phyloP scores from a whole-genome alignment of 1,139 yeast genomes.

The Martiniozyma asiatica region DNA sequence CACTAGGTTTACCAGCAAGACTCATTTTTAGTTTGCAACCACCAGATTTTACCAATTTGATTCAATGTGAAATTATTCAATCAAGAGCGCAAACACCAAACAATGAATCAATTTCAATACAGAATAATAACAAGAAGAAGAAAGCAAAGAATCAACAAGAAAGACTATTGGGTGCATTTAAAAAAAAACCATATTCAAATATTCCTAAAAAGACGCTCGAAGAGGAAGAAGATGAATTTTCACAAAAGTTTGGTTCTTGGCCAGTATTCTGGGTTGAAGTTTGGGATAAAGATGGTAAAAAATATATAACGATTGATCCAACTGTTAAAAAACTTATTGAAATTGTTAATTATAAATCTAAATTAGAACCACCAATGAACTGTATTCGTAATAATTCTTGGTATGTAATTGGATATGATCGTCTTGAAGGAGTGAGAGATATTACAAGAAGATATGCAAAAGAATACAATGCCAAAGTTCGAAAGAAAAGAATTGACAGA shows the following conservation, averaged over 20 bases:
- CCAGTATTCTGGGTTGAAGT: conserved; percentile 94
- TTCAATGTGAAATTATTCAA: conserved; percentile 10
- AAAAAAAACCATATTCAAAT: conserved; percentile 16
- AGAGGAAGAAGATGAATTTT: conserved; percentile 8
- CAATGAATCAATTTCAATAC: conserved; percentile 1
- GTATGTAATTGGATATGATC: conserved; percentile 71
- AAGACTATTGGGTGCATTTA: conserved; percentile 15
- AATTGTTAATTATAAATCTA: conserved; percentile 48
- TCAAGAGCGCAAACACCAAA: too few species aligned
- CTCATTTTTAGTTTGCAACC: conserved; percentile 79
- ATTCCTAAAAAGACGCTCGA: conserved; percentile 5
- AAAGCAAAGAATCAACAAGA: conserved; percentile 12
- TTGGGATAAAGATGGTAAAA: conserved; percentile 62
- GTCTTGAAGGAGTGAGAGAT: conserved; percentile 55
- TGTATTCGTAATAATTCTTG: conserved; percentile 49
- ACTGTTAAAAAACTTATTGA: conserved; percentile 54
- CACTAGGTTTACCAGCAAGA: conserved; percentile 62
- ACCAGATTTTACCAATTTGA: conserved; percentile 59
- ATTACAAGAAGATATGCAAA: conserved; percentile 76
- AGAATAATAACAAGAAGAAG: conserved; percentile 1
- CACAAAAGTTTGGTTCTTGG: conserved; percentile 20
- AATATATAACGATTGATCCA: conserved; percentile 86
- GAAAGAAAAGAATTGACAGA: conserved; percentile 59
- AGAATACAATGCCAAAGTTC: conserved; percentile 59
- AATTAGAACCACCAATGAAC: conserved; percentile 64